A percentile compares a stretch with the other conserved stretches of the same genome.
These are phyloP conservation scores for Cryptosporidium ubiquitum DNA, from an alignment of 169 alveolate species.

Conservation along the genomic window DNA sequence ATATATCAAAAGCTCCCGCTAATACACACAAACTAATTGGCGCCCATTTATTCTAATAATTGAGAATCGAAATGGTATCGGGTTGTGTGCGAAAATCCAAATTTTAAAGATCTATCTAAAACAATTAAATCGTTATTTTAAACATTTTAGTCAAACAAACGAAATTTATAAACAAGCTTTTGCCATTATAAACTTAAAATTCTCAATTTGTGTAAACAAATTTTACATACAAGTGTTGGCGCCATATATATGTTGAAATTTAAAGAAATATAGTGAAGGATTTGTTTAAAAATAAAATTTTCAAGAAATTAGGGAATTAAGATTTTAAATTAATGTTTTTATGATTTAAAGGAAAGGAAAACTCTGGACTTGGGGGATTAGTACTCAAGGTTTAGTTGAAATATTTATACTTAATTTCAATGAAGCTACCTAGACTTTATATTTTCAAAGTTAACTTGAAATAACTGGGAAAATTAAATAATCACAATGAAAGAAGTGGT, in stretches of 20 bases:
- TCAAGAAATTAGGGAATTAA: background rate
- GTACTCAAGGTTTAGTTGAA: background rate
- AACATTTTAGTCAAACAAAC: too few relatives aligned
- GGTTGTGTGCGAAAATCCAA: too few relatives aligned
- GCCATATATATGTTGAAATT: background rate
- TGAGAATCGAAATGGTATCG: background rate
- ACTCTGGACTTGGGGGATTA: background rate
- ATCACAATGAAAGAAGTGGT: conserved; percentile 10
- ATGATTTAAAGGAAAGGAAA: background rate
- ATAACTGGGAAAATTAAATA: background rate
- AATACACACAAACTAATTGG: background rate
- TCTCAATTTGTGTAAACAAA: too few relatives aligned
- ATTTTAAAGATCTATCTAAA: too few relatives aligned
- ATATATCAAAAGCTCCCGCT: background rate
- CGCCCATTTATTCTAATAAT: background rate
- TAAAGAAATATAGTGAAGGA: background rate
- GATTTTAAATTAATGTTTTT: background rate
- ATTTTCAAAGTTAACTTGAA: background rate
- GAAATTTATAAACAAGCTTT: too few relatives aligned
- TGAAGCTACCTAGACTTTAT: background rate
- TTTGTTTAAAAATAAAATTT: background rate
- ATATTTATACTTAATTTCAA: background rate
- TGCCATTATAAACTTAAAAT: too few relatives aligned
- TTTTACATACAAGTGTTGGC: background rate
- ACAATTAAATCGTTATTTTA: background rate